Evolutionary conservation across 1,284 basidiomycete species (phyloP).

Genomic region (Termitomyces sp.): DNA sequence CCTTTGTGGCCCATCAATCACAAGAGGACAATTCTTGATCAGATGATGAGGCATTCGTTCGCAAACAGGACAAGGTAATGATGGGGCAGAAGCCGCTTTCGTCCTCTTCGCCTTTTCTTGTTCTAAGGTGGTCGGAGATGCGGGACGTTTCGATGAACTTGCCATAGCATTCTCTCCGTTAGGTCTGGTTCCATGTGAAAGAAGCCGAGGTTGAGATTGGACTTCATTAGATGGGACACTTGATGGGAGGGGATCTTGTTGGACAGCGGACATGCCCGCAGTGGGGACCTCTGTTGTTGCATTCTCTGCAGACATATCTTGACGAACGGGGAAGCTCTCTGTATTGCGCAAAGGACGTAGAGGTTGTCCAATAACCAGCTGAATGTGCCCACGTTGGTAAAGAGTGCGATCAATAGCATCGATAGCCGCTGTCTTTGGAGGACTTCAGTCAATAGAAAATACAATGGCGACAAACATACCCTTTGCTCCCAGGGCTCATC

Average conservation of each 20-base stretch:
- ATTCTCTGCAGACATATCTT: background rate
- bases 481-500: conserved; percentile 62
- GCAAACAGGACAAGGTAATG: conserved; percentile 42
- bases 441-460: conserved; percentile 9
- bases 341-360: conserved; percentile 42
- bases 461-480: conserved; percentile 32
- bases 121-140: conserved; percentile 16
- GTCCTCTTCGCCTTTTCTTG: conserved; percentile 32
- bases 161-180: conserved; percentile 13
- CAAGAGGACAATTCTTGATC: conserved; percentile 48
- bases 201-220: background rate
- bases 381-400: conserved; percentile 43
- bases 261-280: background rate
- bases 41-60: conserved; percentile 29
- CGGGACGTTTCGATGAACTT: conserved; percentile 24
- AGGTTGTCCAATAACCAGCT: conserved; percentile 58
- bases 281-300: background rate
- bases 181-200: too few species aligned
- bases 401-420: conserved; percentile 61
- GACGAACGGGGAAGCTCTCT: conserved; percentile 2
- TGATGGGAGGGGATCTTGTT: background rate
- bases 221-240: background rate
- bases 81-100: conserved; percentile 21
- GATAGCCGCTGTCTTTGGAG: conserved; percentile 53
- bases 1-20: conserved; percentile 46